Conservation (phyloP, 345 rosid species). For the Moricandia moricandioides region DNA sequence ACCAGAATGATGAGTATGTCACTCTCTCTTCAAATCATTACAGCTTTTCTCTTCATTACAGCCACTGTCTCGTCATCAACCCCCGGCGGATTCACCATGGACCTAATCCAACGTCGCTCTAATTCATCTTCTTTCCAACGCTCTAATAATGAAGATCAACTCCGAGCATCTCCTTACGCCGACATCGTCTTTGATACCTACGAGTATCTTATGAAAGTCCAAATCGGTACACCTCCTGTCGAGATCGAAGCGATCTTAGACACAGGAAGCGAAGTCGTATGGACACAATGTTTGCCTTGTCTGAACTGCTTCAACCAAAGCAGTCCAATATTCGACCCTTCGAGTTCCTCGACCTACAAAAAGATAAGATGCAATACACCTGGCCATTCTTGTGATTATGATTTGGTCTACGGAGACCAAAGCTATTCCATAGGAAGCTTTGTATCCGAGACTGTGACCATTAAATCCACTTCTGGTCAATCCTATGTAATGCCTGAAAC, state of each 20-base stretch:
- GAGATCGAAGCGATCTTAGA: neutral
- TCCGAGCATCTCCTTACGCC: conserved; percentile 15
- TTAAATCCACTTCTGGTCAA: conserved; percentile 20
- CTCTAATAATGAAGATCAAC: neutral
- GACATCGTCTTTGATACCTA: neutral
- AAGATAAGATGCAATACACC: neutral
- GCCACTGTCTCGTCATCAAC: conserved; percentile 3
- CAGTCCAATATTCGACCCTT: conserved; percentile 16
- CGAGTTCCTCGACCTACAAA: neutral
- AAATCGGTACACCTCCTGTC: conserved; percentile 20
- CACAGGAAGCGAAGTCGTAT: conserved; percentile 1
- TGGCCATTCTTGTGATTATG: neutral
- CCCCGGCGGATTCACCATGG: conserved; percentile 22
- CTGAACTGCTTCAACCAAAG: neutral
- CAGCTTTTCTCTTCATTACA: conserved; percentile 8
- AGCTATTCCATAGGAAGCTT: neutral
- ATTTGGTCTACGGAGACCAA: neutral
- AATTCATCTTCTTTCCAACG: neutral
- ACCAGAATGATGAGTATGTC: neutral
- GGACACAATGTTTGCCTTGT: conserved; percentile 31
- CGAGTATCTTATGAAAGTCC: conserved; percentile 18
- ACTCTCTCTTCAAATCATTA: conserved; percentile 9
- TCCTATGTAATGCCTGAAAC: conserved; percentile 7
- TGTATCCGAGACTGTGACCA: conserved; percentile 6
- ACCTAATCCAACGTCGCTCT: conserved; percentile 8